Base-by-base conservation (phyloP, 2,329 filamentous ascomycete genomes). In the Neofusicoccum sp. region DNA sequence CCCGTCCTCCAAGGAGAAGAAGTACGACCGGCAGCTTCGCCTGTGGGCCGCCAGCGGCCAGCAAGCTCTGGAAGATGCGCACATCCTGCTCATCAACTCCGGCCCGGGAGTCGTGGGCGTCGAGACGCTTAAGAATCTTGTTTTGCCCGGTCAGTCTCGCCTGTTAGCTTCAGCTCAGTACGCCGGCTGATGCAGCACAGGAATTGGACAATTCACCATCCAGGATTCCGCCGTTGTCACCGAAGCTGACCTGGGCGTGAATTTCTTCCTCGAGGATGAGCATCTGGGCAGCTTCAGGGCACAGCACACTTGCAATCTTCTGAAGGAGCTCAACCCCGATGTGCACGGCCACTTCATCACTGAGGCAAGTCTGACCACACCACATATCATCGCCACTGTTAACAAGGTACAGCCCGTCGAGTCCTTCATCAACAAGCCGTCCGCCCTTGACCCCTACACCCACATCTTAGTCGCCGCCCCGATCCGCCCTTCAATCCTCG, bases 101-200 rank as follows among this genome's bases (percentile, higher is more conserved):
- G 89, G 91, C 1, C 78, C 89, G n/a, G 93, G 93, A 8, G 90
- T 92, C 2, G 90, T 92, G 34, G 95, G 93, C 12, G 84, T 96
- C 11, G 95, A 99, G 76, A 88, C 93, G 0, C 83, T 99, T 63
- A 99, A 99, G 82, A 99, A 99, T 72, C 85, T 99, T n/a, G 90
- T 99, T 3, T 80, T 99, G 7, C 95, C 95, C 61, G 91, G 87
- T 86, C 75, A 59, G 45, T 24, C 14, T 74, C 67, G 16, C 8
- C 57, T 24, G 8, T 3, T 5, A 58, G 12, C 34, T 48, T 16
- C 9, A 31, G 26, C 31, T 16, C 6, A 5, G 11, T 5, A 16
- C 31, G n/a, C 0, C 11, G 34, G 38, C 62, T 64, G 20, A 65
- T 34, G 3, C 8, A 16, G 44, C 9, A 24, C 59, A 88, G 88